Base-by-base conservation (phyloP, 2,329 filamentous ascomycete species). In the Fusarium buxicola region DNA sequence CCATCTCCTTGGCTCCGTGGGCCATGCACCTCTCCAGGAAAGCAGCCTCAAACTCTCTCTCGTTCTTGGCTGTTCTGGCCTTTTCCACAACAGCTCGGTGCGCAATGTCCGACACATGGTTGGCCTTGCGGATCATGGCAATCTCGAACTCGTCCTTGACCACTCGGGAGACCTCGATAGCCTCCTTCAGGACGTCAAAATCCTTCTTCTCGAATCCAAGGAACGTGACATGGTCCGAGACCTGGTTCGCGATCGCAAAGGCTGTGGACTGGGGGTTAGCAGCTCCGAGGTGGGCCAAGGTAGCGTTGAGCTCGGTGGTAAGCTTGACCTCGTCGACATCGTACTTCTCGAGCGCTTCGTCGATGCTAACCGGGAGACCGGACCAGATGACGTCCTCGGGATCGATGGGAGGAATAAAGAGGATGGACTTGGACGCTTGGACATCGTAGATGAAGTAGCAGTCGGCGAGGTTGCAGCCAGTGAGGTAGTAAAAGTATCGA, bases 371-470 rank as follows among this genome's bases (percentile, higher is more conserved):
- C 0, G 94, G 95, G 13, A 98, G 84, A 11, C 95, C 95, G 25
- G 90, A 91, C 94, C 94, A 99, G 73, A 98, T 92, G 56, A 98
- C 93, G 51, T 88, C 89, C 38, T 95, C 91, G n/a, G 92, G 86
- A 69, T 97, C 89, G 70, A 94, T 86, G 13, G 93, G 91, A 3
- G 95, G 94, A 69, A 99, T 94, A 80, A 94, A 99, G 44, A 99
- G 87, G 3, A 89, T 96, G 35, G 94, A 86, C 69, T 88, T 87
- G 65, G 88, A 84, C 43, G 86, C 83, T 40, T 85, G 81, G 55
- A 96, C 89, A 65, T 97, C 89, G 81, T 97, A 97, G 54, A 89
- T 85, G 58, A 92, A 85, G 74, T 89, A 89, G 70, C 90, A 90
- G 76, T 97, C 93, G 57, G 94, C 86, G 27, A 96, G 83, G 61